Percentiles rank a stretch among this genome's conserved stretches.
These are phyloP conservation scores for Dendrobium huoshanense DNA, from an alignment of 106 monocot species.

Conservation along the genomic window DNA sequence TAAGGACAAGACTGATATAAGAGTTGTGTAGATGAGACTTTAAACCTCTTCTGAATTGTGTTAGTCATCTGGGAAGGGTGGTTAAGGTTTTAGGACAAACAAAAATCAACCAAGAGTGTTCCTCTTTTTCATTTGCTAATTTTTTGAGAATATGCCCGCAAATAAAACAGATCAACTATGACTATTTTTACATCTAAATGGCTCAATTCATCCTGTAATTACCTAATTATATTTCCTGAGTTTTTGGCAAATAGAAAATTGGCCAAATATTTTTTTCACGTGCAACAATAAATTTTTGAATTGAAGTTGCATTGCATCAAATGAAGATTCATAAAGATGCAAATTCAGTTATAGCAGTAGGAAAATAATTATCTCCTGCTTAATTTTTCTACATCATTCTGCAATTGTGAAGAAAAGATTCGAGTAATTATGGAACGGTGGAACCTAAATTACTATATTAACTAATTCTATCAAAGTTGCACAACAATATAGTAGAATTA, in stretches of 20 bases:
- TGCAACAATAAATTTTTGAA: background rate
- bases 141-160: background rate
- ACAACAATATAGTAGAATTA: background rate
- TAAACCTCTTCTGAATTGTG: slow-evolving; percentile 73
- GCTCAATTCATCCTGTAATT: background rate
- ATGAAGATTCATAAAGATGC: background rate
- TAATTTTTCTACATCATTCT: background rate
- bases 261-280: background rate
- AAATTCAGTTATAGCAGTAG: background rate
- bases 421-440: background rate
- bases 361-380: background rate
- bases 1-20: slow-evolving; percentile 75
- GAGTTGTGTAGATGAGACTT: slow-evolving; percentile 72
- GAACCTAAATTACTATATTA: background rate
- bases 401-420: background rate
- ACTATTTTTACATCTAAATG: background rate
- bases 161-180: background rate
- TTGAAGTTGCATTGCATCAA: background rate
- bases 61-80: slow-evolving; percentile 63
- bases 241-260: background rate
- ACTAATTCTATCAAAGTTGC: background rate
- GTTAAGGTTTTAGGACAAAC: slow-evolving; percentile 31
- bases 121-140: background rate
- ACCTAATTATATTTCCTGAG: background rate
- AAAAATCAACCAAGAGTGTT: background rate